Percentiles rank a stretch among this genome's conserved stretches.
phyloP scores from a whole-genome alignment of 2,329 filamentous ascomycete species.

The Neonectria faginata region DNA sequence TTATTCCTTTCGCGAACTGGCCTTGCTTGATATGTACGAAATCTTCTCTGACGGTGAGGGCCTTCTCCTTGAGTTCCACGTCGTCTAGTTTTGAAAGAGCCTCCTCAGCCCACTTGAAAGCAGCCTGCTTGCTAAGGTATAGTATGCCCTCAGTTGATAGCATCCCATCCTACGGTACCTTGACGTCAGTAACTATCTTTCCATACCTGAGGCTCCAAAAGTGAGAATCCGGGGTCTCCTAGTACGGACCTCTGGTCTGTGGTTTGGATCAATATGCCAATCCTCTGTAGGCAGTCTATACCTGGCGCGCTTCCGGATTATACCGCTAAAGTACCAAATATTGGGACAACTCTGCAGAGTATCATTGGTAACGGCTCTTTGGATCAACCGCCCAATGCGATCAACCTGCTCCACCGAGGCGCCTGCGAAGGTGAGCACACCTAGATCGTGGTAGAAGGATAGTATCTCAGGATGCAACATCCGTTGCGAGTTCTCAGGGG shows the following conservation, averaged over 20 bases:
- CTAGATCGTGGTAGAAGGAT: constrained; percentile 47
- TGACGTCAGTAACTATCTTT: not conserved
- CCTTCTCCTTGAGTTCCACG: not conserved
- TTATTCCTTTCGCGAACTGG: constrained; percentile 24
- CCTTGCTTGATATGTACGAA: not conserved
- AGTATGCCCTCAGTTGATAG: constrained; percentile 13
- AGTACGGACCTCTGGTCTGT: constrained; percentile 16
- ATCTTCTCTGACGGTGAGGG: not conserved
- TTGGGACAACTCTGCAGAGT: not conserved
- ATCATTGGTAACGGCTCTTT: constrained; percentile 20
- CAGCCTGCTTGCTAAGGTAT: constrained; percentile 10
- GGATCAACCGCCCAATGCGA: constrained; percentile 42
- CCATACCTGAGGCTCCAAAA: not conserved
- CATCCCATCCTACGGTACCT: constrained; percentile 1
- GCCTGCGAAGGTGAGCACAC: constrained; percentile 48
- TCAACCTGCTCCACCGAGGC: constrained; percentile 35
- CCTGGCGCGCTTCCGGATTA: constrained; percentile 12
- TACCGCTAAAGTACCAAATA: too few relatives aligned
- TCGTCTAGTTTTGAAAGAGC: not conserved
- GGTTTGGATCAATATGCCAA: constrained; percentile 13
- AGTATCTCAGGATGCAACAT: not conserved
- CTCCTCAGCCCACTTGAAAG: constrained; percentile 7
- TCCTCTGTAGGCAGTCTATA: constrained; percentile 33
- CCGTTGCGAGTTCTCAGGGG: too few relatives aligned
- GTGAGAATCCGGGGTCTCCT: not conserved